Base-by-base conservation (phyloP, 352 stramenopile species). In the Phytophthora constricta region DNA sequence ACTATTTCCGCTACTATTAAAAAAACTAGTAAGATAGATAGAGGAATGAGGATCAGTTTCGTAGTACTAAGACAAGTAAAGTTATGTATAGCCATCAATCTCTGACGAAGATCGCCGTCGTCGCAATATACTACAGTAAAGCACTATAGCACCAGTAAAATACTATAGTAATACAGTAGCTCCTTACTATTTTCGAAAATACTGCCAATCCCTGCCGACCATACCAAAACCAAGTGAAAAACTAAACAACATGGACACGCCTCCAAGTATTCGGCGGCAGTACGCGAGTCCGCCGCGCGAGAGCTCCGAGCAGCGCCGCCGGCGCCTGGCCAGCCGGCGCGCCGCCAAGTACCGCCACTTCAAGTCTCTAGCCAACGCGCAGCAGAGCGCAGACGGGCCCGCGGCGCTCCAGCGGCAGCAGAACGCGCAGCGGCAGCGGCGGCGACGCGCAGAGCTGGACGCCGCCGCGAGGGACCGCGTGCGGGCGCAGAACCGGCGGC, bases 341-440 rank as follows among this genome's bases (percentile, higher is more conserved):
- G 83, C 85, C 0, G 83, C 85, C 47, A 93, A 93, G 72, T 91
- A 92, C 47, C 79, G 85, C 8, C 76, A 82, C 55, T 87, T 82
- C 43, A 67, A 58, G 28, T 70, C 64, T 0, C 34, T 75, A 8
- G 9, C 33, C 0, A 45, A 22, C 5, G 47, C 47, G 5, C 65
- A 58, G n/a, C 31, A 62, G 5, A 43, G 25, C 16, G 52, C 43
- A 0, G 53, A 53, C 19, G 49, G 65, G 2, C 26, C 39, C 17
- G 70, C 66, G 11, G 65, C 65, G 25, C 41, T 45, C n/a, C 83
- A 84, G 53, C 72, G 81, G 4, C 69, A 86, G 55, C 71, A 82
- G 52, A 84, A 77, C 60, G 74, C 66, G 19, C 65, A 46, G 11
- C 65, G 77, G 8, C 83, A 91, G 55, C 81, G 79, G 23, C 65